Evolutionary conservation across 2,329 filamentous ascomycete genomes (phyloP).

Genomic region (Pseudocercospora crystallina): DNA sequence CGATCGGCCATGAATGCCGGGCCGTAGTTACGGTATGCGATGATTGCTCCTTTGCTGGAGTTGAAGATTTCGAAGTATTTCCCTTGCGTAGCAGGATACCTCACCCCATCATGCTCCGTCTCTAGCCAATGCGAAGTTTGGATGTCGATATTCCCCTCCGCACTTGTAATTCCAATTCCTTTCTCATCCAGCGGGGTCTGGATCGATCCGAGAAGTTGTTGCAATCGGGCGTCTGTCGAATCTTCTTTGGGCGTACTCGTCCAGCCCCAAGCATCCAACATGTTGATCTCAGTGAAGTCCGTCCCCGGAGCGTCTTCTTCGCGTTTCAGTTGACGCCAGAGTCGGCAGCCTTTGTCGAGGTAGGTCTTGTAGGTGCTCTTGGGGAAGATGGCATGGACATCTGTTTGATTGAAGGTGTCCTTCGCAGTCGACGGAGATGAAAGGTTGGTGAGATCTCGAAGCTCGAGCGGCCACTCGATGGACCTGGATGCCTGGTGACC

Average conservation of each 20-base stretch:
- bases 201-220: background rate
- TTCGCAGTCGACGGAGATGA: too few relatives aligned
- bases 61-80: slow-evolving; percentile 14
- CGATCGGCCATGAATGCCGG: background rate
- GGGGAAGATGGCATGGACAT: too few relatives aligned
- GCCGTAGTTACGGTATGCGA: slow-evolving; percentile 14
- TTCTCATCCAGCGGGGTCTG: background rate
- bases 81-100: slow-evolving; percentile 3
- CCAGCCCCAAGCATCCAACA: slow-evolving; percentile 4
- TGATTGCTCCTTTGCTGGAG: slow-evolving; percentile 4
- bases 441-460: too few relatives aligned
- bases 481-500: too few relatives aligned
- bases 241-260: background rate
- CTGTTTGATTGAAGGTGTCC: too few relatives aligned
- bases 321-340: slow-evolving; percentile 3
- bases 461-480: too few relatives aligned
- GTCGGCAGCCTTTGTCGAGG: slow-evolving; percentile 8
- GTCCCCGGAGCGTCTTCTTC: background rate
- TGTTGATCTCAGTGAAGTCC: background rate
- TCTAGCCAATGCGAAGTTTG: background rate
- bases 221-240: background rate
- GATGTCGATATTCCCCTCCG: slow-evolving; percentile 6
- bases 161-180: background rate
- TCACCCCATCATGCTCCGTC: background rate
- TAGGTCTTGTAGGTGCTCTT: slow-evolving; percentile 2